Conservation (phyloP, 257 asterid genomes). For the Eustoma russellianum region DNA sequence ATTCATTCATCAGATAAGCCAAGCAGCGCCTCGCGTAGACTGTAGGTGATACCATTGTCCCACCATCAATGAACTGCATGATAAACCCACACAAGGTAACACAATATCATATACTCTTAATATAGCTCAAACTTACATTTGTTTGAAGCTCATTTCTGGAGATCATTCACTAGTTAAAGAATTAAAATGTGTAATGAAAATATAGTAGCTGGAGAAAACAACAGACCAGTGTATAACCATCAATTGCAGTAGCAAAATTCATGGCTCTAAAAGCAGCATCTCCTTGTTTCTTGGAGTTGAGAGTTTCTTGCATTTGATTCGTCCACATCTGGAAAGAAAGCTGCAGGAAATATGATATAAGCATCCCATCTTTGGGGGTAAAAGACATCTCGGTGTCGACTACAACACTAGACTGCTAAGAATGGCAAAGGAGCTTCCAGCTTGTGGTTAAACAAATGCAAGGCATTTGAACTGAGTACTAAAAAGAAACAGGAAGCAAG, state of each 20-base stretch:
- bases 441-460: too few species aligned
- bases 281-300: conserved; percentile 85
- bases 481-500: too few species aligned
- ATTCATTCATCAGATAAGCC: conserved; percentile 32
- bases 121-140: too few species aligned
- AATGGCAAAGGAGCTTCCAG: too few species aligned
- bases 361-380: too few species aligned
- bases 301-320: conserved; percentile 86
- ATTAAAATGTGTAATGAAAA: neutral
- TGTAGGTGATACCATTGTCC: conserved; percentile 83
- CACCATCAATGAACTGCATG: conserved; percentile 74
- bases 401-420: neutral
- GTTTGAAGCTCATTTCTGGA: too few species aligned
- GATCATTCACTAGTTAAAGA: too few species aligned
- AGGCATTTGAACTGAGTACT: too few species aligned
- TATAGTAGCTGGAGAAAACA: neutral
- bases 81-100: neutral
- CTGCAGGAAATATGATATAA: conserved; percentile 31
- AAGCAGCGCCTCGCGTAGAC: conserved; percentile 67
- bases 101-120: too few species aligned
- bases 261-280: conserved; percentile 90
- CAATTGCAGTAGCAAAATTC: conserved; percentile 70
- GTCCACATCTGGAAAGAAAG: conserved; percentile 98
- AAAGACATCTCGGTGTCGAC: neutral
- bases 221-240: conserved; percentile 68